Base-by-base conservation (phyloP, 2,329 filamentous ascomycete species). In the Fusarium sp. region DNA sequence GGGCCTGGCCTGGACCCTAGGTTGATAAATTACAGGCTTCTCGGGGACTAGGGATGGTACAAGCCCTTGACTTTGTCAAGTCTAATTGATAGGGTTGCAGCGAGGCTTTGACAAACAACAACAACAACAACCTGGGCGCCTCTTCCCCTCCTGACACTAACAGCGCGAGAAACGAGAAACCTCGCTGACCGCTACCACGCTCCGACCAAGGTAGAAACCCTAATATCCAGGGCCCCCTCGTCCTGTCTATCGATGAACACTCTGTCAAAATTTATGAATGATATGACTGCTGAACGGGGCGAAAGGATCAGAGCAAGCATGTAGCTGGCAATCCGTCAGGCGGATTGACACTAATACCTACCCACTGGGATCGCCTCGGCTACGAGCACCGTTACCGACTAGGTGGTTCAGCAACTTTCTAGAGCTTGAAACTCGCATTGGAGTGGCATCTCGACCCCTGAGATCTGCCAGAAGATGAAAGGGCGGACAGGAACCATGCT, bases 381-480 rank as follows among this genome's bases (percentile, higher is more conserved):
- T 20, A 25, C 54, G 33, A 38, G 38, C 22, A 50, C 22, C 35
- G 50, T 56, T 64, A 64, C 61, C 61, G 61, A 57, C 47, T 25
- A 57, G 50, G n/a, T 27, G 61, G 61, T 64, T 64, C 61, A 38
- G 32, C 25, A n/a, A 35, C 38, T 62, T 20, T n/a, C 60, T 45
- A 33, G 40, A 45, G 38, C 17, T 47, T 61, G 38, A 15, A 33
- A 61, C 58, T 50, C 45, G n/a, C 38, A 57, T 33, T 30, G 27
- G 50, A 58, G 64, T 63, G 64, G 56, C 12, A 30, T 33, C 40
- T 35, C 10, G 27, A 27, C 56, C 58, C 65, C 57, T 45, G 37
- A 54, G 52, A 33, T 45, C 58, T 47, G 17, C 35, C 58, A 61
- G 58, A 47, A 12, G 25, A 47, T 61, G 14, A 14, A 45, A 60